Percentiles rank a stretch among this genome's conserved stretches.
phyloP scores from a whole-genome alignment of 2,329 filamentous ascomycete genomes.

The Exophiala xenobiotica region DNA sequence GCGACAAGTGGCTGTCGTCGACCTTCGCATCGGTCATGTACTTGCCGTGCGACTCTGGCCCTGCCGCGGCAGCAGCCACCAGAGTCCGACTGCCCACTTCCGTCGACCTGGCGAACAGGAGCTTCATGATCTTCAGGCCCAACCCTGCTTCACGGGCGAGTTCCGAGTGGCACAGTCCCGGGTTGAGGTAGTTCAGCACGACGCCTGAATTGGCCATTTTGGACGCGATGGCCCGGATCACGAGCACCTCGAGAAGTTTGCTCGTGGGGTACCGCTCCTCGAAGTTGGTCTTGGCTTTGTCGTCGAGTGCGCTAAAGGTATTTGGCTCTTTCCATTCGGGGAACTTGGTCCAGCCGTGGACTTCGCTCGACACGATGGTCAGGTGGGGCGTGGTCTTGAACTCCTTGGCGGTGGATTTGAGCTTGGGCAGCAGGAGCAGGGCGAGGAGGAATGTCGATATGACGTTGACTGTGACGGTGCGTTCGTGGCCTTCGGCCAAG shows the following conservation, averaged over 20 bases:
- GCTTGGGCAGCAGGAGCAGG: slow-evolving; percentile 51
- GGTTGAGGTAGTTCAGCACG: slow-evolving; percentile 53
- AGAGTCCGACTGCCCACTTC: slow-evolving; percentile 52
- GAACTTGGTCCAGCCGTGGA: slow-evolving; percentile 42
- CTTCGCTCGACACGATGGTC: slow-evolving; percentile 44
- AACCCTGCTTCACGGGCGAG: slow-evolving; percentile 41
- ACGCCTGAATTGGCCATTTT: slow-evolving; percentile 37
- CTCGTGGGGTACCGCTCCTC: slow-evolving; percentile 44
- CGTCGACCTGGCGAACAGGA: slow-evolving; percentile 43
- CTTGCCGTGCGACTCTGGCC: slow-evolving; percentile 47
- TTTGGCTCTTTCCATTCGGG: slow-evolving; percentile 39
- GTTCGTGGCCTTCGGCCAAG: slow-evolving; percentile 48
- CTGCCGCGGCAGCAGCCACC: slow-evolving; percentile 39
- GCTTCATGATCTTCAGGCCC: slow-evolving; percentile 33
- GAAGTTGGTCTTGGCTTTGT: slow-evolving; percentile 39
- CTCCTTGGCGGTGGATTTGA: slow-evolving; percentile 43
- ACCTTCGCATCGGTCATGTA: slow-evolving; percentile 45
- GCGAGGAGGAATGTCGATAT: slow-evolving; percentile 54
- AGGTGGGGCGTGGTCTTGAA: slow-evolving; percentile 36
- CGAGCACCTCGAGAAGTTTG: slow-evolving; percentile 52
- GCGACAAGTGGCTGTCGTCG: slow-evolving; percentile 30
- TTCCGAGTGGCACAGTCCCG: slow-evolving; percentile 53
- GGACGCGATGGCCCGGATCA: slow-evolving; percentile 37
- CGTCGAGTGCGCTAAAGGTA: slow-evolving; percentile 41
- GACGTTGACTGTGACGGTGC: slow-evolving; percentile 54